These are phyloP conservation scores for Colletotrichum sp. DNA, from an alignment of 2,329 filamentous ascomycete genomes.

Conservation along the genomic window DNA sequence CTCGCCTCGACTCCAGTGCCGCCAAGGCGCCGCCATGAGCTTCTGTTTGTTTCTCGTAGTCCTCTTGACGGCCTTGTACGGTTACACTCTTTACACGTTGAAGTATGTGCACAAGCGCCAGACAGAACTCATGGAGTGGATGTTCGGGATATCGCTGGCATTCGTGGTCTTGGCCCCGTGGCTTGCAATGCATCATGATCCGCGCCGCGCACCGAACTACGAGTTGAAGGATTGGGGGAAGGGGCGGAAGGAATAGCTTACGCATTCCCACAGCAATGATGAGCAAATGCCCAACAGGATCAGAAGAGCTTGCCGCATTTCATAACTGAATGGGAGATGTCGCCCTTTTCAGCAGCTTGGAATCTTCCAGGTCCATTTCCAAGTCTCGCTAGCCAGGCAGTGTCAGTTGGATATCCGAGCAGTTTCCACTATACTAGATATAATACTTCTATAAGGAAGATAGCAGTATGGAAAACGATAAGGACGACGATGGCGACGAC, in stretches of 20 bases:
- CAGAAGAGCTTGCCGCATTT: not conserved
- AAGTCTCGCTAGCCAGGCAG: not conserved
- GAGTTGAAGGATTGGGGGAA: not conserved
- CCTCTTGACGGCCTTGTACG: not conserved
- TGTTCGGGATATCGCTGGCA: not conserved
- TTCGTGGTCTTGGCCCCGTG: not conserved
- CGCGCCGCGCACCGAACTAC: not conserved
- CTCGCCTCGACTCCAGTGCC: not conserved
- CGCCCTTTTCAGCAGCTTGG: not conserved
- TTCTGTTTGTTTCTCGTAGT: not conserved
- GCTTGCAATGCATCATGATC: not conserved
- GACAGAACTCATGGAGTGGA: not conserved
- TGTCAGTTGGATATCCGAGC: not conserved
- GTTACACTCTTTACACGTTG: not conserved
- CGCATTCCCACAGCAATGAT: not conserved
- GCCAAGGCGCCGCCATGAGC: not conserved
- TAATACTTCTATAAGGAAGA: no score
- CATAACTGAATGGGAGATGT: not conserved
- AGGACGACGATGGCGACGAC: no score
- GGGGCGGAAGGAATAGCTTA: not conserved
- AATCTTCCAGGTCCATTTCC: not conserved
- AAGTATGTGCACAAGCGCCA: not conserved
- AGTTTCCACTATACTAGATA: no score
- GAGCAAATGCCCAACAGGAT: not conserved
- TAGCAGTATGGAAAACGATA: no score